Percentiles rank a stretch among this genome's conserved stretches.
Evolutionary conservation across 2,329 filamentous ascomycete genomes (phyloP).

Genomic region (Aspergillus ruber): DNA sequence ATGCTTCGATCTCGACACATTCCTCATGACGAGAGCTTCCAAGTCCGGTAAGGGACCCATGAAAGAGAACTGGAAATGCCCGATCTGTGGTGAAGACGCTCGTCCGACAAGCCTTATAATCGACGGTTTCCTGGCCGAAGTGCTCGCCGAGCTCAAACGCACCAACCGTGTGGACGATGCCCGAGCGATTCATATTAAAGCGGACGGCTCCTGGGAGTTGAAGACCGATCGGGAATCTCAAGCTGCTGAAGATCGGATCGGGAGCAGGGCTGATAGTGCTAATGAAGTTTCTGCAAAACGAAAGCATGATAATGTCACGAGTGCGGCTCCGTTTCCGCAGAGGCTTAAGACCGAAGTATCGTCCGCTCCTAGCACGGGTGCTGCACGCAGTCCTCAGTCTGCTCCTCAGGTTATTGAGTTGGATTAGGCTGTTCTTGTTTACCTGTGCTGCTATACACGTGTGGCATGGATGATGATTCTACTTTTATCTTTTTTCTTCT

Average conservation of each 20-base stretch:
- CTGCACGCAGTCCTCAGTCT: background rate
- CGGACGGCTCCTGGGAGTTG: conserved; percentile 60
- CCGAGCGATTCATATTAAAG: conserved; percentile 57
- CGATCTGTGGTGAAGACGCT: conserved; percentile 71
- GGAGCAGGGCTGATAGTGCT: conserved; percentile 9
- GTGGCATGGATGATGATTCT: background rate
- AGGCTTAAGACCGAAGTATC: conserved; percentile 8
- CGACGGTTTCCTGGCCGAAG: conserved; percentile 65
- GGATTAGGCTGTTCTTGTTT: conserved; percentile 10
- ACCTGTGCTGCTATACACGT: background rate
- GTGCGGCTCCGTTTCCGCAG: conserved; percentile 3
- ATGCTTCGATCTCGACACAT: conserved; percentile 84
- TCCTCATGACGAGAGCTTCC: conserved; percentile 58
- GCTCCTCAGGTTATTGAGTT: conserved; percentile 15
- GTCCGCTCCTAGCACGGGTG: background rate
- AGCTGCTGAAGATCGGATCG: conserved; percentile 5
- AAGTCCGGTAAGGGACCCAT: conserved; percentile 38
- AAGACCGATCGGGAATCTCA: conserved; percentile 31
- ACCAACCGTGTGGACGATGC: conserved; percentile 45
- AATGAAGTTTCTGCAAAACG: conserved; percentile 6
- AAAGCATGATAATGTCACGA: conserved; percentile 10
- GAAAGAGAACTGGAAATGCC: conserved; percentile 69
- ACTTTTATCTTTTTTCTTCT: conserved; percentile 1
- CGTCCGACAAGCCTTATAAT: conserved; percentile 64
- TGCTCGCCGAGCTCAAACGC: conserved; percentile 51